Evolutionary conservation across 1,284 basidiomycete species (phyloP).

Genomic region (Ustilago tritici): DNA sequence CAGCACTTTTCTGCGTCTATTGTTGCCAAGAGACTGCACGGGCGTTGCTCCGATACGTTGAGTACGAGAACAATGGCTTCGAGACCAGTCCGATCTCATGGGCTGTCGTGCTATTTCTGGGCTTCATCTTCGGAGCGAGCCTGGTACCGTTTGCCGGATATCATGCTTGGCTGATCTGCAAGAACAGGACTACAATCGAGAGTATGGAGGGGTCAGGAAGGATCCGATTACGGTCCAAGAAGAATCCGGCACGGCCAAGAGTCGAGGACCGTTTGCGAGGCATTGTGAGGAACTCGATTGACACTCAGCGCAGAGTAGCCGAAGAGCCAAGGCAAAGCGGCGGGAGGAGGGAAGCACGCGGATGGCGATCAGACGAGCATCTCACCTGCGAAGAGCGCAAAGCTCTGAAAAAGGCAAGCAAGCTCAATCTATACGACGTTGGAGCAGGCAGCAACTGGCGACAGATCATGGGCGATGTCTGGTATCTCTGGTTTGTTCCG

Average conservation of each 20-base stretch:
- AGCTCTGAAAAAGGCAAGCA: slow-evolving; percentile 55
- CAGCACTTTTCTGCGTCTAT: slow-evolving; percentile 61
- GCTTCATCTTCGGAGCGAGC: slow-evolving; percentile 58
- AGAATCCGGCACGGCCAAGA: slow-evolving; percentile 15
- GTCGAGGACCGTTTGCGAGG: slow-evolving; percentile 45
- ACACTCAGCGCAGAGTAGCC: not conserved
- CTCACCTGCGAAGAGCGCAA: slow-evolving; percentile 52
- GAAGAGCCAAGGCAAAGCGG: not conserved
- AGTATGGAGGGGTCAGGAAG: slow-evolving; percentile 68
- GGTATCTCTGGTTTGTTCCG: slow-evolving; percentile 59
- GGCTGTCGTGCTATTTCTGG: slow-evolving; percentile 67
- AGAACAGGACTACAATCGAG: slow-evolving; percentile 70
- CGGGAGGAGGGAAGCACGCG: not conserved
- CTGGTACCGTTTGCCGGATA: slow-evolving; percentile 62
- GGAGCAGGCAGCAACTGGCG: slow-evolving; percentile 54
- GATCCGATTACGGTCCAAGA: slow-evolving; percentile 37
- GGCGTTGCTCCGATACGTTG: slow-evolving; percentile 52
- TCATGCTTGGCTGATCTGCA: slow-evolving; percentile 67
- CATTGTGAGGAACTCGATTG: slow-evolving; percentile 18
- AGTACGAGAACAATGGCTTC: slow-evolving; percentile 55
- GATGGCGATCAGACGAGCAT: slow-evolving; percentile 55
- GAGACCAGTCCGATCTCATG: slow-evolving; percentile 67
- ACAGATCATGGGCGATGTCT: slow-evolving; percentile 54
- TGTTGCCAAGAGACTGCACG: slow-evolving; percentile 49
- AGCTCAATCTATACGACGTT: slow-evolving; percentile 65